Conservation (phyloP, 495 filamentous ascomycete species). For the Aspergillus bertholletiae region DNA sequence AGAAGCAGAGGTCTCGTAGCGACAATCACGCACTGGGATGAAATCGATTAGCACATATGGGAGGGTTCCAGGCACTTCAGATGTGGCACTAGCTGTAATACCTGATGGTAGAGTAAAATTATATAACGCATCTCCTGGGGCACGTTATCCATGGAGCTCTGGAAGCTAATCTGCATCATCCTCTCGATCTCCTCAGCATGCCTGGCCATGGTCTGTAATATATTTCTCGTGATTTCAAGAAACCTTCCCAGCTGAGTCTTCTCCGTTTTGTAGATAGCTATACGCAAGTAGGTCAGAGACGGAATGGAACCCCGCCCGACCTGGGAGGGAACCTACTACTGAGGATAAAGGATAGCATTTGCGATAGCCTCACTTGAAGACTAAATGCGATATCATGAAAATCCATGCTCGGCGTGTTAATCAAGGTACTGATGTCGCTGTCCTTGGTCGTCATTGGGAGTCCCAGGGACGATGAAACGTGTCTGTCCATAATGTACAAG, state of each 20-base stretch:
- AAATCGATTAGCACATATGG: no score
- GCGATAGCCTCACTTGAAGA: no score
- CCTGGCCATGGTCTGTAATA: conserved; percentile 29
- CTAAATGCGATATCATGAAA: conserved; percentile 25
- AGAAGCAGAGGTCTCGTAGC: conserved; percentile 36
- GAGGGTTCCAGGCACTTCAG: no score
- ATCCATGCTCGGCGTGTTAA: conserved; percentile 17
- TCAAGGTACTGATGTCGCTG: conserved; percentile 30
- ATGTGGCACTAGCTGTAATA: no score
- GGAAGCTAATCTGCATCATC: conserved; percentile 22
- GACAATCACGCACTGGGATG: conserved; percentile 31
- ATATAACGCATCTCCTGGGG: conserved; percentile 30
- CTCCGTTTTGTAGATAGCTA: conserved; percentile 32
- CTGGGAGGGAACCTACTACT: no score
- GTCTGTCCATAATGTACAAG: conserved; percentile 34
- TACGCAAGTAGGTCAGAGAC: no score
- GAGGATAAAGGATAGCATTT: conserved; percentile 28
- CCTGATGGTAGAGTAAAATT: conserved; percentile 37
- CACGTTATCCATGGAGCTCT: conserved; percentile 26
- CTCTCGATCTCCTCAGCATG: conserved; percentile 31
- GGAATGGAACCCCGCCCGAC: no score
- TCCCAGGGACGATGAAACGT: conserved; percentile 32
- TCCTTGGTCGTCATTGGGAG: conserved; percentile 31
- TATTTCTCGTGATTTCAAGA: conserved; percentile 28
- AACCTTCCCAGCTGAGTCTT: conserved; percentile 30